phyloP scores from a whole-genome alignment of 768 basidiomycete genomes.

The Trametes maxima region DNA sequence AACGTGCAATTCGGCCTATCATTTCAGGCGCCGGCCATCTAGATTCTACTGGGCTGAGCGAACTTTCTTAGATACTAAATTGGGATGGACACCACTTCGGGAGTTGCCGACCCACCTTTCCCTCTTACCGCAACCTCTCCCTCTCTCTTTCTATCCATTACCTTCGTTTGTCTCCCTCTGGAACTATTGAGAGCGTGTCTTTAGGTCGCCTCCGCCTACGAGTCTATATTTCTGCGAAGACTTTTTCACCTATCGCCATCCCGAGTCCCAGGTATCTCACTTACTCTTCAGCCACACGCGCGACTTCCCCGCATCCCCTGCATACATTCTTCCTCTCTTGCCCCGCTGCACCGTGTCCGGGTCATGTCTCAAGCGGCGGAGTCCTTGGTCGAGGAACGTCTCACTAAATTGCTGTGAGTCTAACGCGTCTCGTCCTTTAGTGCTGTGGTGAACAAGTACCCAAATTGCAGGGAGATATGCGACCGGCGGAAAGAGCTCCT shows the following conservation, averaged over 20 bases:
- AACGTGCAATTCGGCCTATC: too few species aligned
- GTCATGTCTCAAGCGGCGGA: slow-evolving; percentile 26
- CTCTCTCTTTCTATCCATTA: slow-evolving; percentile 3
- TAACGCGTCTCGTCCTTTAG: slow-evolving; percentile 3
- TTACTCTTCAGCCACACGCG: slow-evolving; percentile 22
- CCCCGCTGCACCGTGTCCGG: not conserved
- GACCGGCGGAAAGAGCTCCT: slow-evolving; percentile 70
- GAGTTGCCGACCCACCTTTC: slow-evolving; percentile 14
- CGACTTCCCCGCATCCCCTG: slow-evolving; percentile 22
- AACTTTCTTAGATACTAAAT: slow-evolving; percentile 13
- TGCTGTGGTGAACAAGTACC: slow-evolving; percentile 16
- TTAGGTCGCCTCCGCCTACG: not conserved
- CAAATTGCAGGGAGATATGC: slow-evolving; percentile 53
- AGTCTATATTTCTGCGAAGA: not conserved
- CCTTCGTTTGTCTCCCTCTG: not conserved
- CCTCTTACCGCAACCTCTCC: slow-evolving; percentile 11
- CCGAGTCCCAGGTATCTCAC: not conserved
- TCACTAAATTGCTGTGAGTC: slow-evolving; percentile 32
- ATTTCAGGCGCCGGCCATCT: not conserved
- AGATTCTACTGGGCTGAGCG: not conserved
- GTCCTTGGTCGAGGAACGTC: slow-evolving; percentile 31
- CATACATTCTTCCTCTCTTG: slow-evolving; percentile 12
- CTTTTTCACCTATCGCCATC: not conserved
- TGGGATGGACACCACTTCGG: slow-evolving; percentile 19
- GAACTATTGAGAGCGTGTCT: not conserved